A percentile compares a stretch with the other conserved stretches of the same genome.
Conservation (phyloP, 106 monocot species). For the Iris macrosiphon region DNA sequence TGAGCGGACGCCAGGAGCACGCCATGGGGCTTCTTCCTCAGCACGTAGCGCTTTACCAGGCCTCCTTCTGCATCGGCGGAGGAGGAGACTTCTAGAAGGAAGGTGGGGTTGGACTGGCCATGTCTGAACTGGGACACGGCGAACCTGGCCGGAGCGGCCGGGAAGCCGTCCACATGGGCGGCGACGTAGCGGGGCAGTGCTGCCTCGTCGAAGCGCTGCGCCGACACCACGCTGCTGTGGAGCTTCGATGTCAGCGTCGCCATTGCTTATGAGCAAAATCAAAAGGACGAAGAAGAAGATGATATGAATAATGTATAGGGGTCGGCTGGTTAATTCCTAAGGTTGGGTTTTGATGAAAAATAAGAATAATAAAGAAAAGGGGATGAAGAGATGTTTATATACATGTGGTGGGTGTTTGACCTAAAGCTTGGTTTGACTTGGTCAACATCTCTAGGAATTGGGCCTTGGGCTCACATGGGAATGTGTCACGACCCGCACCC, state of each 20-base stretch:
- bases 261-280: conserved; percentile 42
- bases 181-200: conserved; percentile 48
- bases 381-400: too few relatives aligned
- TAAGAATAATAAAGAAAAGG: too few relatives aligned
- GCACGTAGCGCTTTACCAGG: conserved; percentile 56
- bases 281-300: too few relatives aligned
- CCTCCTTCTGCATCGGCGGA: not conserved
- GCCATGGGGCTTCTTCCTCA: conserved; percentile 92
- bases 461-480: too few relatives aligned
- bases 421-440: too few relatives aligned
- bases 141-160: conserved; percentile 26
- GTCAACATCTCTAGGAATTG: too few relatives aligned
- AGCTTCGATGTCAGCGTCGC: conserved; percentile 58
- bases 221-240: conserved; percentile 38
- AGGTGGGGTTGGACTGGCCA: conserved; percentile 98
- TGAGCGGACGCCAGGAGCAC: conserved; percentile 82
- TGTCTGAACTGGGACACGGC: conserved; percentile 77
- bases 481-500: too few relatives aligned
- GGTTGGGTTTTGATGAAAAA: too few relatives aligned
- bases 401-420: too few relatives aligned
- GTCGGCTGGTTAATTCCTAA: too few relatives aligned
- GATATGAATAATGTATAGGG: too few relatives aligned
- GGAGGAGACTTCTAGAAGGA: conserved; percentile 50
- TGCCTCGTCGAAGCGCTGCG: conserved; percentile 65
- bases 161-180: conserved; percentile 73